Conservation (phyloP, 768 basidiomycete genomes). For the Lactarius pseudohatsudake region DNA sequence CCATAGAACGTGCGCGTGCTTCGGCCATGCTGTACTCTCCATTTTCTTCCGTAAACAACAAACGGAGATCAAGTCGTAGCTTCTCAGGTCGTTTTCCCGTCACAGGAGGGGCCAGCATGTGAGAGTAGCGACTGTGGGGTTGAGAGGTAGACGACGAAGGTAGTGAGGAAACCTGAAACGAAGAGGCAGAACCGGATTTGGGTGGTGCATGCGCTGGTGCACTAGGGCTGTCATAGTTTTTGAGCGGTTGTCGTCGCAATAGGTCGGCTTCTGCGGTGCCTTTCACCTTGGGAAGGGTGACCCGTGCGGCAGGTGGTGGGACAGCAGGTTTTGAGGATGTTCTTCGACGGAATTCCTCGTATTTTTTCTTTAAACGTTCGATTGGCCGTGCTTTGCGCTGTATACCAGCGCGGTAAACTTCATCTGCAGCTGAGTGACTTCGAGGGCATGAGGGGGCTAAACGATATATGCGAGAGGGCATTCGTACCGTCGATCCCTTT, state of each 20-base stretch:
- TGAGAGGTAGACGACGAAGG: slow-evolving; percentile 27
- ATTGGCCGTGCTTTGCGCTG: slow-evolving; percentile 77
- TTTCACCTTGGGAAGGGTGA: slow-evolving; percentile 27
- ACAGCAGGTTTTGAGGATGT: slow-evolving; percentile 16
- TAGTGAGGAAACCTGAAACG: slow-evolving; percentile 33
- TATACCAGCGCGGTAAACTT: slow-evolving; percentile 80
- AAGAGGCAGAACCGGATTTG: slow-evolving; percentile 33
- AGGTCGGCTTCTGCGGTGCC: slow-evolving; percentile 27
- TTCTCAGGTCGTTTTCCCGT: slow-evolving; percentile 74
- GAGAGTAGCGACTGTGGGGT: slow-evolving; percentile 54
- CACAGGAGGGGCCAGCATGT: slow-evolving; percentile 68
- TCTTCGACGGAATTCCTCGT: slow-evolving; percentile 64
- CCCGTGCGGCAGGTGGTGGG: slow-evolving; percentile 10
- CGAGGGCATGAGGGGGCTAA: slow-evolving; percentile 11
- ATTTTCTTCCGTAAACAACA: slow-evolving; percentile 73
- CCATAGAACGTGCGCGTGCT: slow-evolving; percentile 77
- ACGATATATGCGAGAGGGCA: slow-evolving; percentile 2
- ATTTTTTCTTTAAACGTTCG: slow-evolving; percentile 78
- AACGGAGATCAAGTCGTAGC: slow-evolving; percentile 61
- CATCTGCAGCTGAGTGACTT: slow-evolving; percentile 77
- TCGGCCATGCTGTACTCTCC: slow-evolving; percentile 86
- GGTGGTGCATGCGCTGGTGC: slow-evolving; percentile 25
- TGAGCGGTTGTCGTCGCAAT: slow-evolving; percentile 28
- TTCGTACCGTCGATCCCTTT: slow-evolving; percentile 68
- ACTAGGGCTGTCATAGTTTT: slow-evolving; percentile 19